Evolutionary conservation across 1,139 yeast genomes (phyloP).

Genomic region (Chernovozyma sophiae-reginae): DNA sequence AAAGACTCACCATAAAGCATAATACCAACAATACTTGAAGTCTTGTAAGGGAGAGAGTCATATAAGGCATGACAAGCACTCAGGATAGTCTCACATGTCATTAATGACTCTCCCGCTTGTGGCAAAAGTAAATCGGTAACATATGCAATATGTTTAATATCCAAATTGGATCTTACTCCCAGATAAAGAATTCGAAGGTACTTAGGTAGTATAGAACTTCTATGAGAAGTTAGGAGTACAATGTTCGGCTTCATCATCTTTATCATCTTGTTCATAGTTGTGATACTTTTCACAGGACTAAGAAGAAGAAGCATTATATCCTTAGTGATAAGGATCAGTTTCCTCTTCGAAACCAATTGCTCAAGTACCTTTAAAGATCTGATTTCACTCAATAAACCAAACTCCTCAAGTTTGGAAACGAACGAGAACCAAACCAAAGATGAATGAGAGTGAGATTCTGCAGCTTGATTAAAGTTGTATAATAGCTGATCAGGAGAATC

Average conservation of each 20-base stretch:
- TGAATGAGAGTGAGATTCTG: constrained; percentile 19
- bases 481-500: constrained; percentile 31
- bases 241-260: constrained; percentile 6
- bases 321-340: constrained; percentile 25
- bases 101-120: background rate
- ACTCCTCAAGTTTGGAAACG: constrained; percentile 27
- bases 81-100: background rate
- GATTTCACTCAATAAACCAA: constrained; percentile 29
- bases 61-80: background rate
- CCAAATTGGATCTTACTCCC: background rate
- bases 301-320: constrained; percentile 26
- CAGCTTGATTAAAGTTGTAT: constrained; percentile 27
- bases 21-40: constrained; percentile 26
- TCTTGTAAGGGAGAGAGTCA: constrained; percentile 10
- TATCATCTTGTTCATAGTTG: constrained; percentile 19
- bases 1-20: constrained; percentile 47
- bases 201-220: constrained; percentile 19
- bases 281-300: constrained; percentile 21
- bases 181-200: constrained; percentile 25
- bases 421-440: constrained; percentile 36
- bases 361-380: constrained; percentile 25
- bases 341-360: constrained; percentile 21
- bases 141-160: background rate
- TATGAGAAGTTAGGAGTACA: background rate
- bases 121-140: background rate